Evolutionary conservation across 1,284 basidiomycete species (phyloP).

Genomic region (Marasmius sp.): DNA sequence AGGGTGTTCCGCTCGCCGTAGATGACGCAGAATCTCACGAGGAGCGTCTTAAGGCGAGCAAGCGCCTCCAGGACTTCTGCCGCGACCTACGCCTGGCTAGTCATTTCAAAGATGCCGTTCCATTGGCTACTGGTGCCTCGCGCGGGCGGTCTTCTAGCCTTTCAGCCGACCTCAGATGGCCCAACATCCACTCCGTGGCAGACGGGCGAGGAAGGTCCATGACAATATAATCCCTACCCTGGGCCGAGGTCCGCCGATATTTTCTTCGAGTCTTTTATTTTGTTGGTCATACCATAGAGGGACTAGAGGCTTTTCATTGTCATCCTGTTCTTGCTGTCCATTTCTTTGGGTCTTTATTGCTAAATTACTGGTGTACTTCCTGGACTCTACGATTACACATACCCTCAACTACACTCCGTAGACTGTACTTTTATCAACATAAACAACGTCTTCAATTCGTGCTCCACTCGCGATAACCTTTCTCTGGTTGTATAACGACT

Average conservation of each 20-base stretch:
- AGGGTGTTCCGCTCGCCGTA: constrained; percentile 20
- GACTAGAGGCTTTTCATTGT: no score
- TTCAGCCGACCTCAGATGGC: not conserved
- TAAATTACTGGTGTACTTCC: no score
- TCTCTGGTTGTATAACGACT: no score
- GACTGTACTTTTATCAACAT: no score
- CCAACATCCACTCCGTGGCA: not conserved
- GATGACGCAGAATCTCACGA: constrained; percentile 24
- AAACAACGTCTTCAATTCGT: no score
- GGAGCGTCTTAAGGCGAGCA: constrained; percentile 35
- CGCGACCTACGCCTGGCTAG: constrained; percentile 37
- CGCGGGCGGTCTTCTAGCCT: constrained; percentile 7
- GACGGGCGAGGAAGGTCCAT: constrained; percentile 15
- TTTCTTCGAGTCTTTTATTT: not conserved
- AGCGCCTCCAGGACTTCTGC: constrained; percentile 43
- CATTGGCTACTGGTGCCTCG: constrained; percentile 5
- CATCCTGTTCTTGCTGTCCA: no score
- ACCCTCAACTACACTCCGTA: no score
- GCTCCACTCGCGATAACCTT: no score
- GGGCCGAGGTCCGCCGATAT: not conserved
- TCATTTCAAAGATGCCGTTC: constrained; percentile 6
- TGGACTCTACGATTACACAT: no score
- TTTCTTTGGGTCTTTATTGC: no score
- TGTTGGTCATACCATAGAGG: not conserved
- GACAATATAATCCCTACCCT: constrained; percentile 5